Evolutionary conservation across 1,139 yeast species (phyloP).

Genomic region (Hemisphaericaspora subhashii): DNA sequence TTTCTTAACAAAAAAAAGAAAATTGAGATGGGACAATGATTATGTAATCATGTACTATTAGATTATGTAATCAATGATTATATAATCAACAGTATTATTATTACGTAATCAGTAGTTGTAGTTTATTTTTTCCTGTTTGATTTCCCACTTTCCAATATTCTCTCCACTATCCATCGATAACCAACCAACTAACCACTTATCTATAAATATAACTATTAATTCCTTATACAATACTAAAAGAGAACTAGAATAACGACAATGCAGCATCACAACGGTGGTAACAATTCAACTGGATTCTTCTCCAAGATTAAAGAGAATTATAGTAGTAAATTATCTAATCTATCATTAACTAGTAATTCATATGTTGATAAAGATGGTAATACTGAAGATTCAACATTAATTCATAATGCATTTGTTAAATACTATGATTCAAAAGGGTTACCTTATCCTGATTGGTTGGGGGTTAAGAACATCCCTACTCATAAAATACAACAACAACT

Average conservation of each 20-base stretch:
- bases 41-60: no score
- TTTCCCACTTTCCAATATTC: no score
- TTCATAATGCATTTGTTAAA: conserved; percentile 47
- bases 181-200: no score
- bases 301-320: conserved; percentile 41
- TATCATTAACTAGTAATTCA: conserved; percentile 26
- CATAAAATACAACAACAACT: conserved; percentile 10
- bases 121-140: no score
- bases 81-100: no score
- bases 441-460: conserved; percentile 50
- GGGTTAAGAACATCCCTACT: conserved; percentile 22
- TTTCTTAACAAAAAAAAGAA: no score
- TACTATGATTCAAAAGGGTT: conserved; percentile 34
- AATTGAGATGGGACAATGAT: no score
- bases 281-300: no score
- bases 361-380: conserved; percentile 41
- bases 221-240: background rate
- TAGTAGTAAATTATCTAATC: conserved; percentile 33
- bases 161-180: no score
- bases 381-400: conserved; percentile 40
- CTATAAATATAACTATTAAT: background rate
- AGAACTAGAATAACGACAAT: background rate
- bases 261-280: conserved; percentile 9
- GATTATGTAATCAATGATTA: no score
- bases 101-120: no score